Evolutionary conservation across 352 stramenopile genomes (phyloP).

Genomic region (Globisporangium camurandrum): DNA sequence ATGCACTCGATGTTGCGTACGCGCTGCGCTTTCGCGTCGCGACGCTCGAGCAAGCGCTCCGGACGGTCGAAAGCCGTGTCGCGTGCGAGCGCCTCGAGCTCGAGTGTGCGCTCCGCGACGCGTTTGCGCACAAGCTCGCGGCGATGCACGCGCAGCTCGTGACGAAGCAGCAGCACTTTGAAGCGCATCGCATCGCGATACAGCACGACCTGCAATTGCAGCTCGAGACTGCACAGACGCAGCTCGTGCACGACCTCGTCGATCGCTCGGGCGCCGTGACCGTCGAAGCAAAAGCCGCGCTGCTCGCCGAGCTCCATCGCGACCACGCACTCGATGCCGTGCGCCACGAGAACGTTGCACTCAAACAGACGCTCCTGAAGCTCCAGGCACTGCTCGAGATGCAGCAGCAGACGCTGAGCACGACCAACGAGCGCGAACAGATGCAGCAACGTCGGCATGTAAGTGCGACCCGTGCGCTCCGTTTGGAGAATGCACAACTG

Average conservation of each 20-base stretch:
- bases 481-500: conserved; percentile 37
- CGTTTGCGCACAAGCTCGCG: conserved; percentile 53
- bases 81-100: conserved; percentile 35
- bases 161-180: conserved; percentile 53
- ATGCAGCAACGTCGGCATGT: conserved; percentile 27
- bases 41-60: conserved; percentile 23
- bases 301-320: conserved; percentile 35
- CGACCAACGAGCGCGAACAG: conserved; percentile 30
- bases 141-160: conserved; percentile 45
- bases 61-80: conserved; percentile 15
- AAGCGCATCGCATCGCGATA: conserved; percentile 47
- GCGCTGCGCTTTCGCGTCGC: conserved; percentile 36
- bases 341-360: conserved; percentile 50
- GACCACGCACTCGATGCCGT: conserved; percentile 33
- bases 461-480: conserved; percentile 24
- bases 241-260: conserved; percentile 49
- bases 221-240: conserved; percentile 42
- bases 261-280: conserved; percentile 44
- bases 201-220: conserved; percentile 54
- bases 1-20: conserved; percentile 31
- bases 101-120: conserved; percentile 31
- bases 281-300: conserved; percentile 40
- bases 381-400: conserved; percentile 57
- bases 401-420: conserved; percentile 38
- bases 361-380: conserved; percentile 65